These are phyloP conservation scores for Biscutella laevigata DNA, from an alignment of 441 rosid genomes.

Conservation along the genomic window DNA sequence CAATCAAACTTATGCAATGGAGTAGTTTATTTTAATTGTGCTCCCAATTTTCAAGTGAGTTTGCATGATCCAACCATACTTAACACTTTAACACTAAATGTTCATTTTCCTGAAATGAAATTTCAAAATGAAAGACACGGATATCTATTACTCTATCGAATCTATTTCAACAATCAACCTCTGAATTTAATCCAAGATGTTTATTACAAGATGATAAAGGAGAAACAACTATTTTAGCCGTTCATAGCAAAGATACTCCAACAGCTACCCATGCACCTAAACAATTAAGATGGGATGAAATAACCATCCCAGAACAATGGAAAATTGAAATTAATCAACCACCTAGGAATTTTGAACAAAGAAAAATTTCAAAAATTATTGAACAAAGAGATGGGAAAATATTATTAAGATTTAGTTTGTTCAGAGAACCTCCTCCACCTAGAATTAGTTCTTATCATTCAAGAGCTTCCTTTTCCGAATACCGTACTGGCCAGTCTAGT, in stretches of 20 bases:
- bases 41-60: no score
- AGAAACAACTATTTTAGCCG: no score
- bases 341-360: not conserved
- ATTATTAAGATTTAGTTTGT: not conserved
- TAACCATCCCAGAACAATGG: no score
- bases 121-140: not conserved
- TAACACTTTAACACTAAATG: not conserved
- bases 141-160: not conserved
- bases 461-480: not conserved
- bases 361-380: not conserved
- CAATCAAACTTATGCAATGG: no score
- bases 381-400: not conserved
- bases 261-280: no score
- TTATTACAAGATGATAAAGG: no score
- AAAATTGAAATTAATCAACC: not conserved
- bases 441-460: not conserved
- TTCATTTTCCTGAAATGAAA: not conserved
- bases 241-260: no score
- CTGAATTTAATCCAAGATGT: not conserved
- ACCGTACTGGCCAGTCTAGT: not conserved
- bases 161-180: not conserved
- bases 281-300: no score
- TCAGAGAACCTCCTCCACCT: not conserved
- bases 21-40: no score
- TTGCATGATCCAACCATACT: not conserved